Base-by-base conservation (phyloP, 2,329 filamentous ascomycete species). In the Boeremia exigua region DNA sequence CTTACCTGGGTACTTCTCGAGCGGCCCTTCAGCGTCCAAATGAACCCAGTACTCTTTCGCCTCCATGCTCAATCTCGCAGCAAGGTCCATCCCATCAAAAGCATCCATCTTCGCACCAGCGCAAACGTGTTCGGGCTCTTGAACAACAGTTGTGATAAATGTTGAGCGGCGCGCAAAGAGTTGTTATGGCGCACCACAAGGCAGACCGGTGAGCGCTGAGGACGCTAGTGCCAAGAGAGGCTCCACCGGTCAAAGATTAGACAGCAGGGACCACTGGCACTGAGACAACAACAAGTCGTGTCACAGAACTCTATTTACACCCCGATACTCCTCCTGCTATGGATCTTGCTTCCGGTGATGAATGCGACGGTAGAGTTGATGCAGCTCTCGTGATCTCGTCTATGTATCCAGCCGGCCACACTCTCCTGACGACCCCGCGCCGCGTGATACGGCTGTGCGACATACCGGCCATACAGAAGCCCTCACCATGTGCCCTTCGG, bases 1-100 rank as follows among this genome's bases (percentile, higher is more conserved):
- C 68, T 57, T 40, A 77, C 75, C 74, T 50, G 75, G 74, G 60
- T 77, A 77, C 58, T 77, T 77, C 25, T 77, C 74, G 15, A 75
- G 60, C 12, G 67, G 62, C 30, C 67, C 64, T 17, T 61, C 62
- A 29, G 70, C 63, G 46, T 71, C 66, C 40, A 77, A 51, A 60
- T 75, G 74, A 38, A 77, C 34, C 71, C 71, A 72, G 40, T 70
- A 70, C 34, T 75, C 70, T 57, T 70, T 65, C 19, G 58, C 59
- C 49, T 70, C 65, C 57, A 61, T 62, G 42, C 61, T 57, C 51
- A 72, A 61, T 54, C 69, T 60, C 38, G 69, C 67, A 37, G 66
- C 58, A 46, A 75, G 64, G 53, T 63, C 62, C 36, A 54, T 56
- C 33, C 67, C 64, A 58, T 74, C 67, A 27, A 71, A 54, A 38